Base-by-base conservation (phyloP, 2,329 filamentous ascomycete species). In the Scedosporium apiospermum region DNA sequence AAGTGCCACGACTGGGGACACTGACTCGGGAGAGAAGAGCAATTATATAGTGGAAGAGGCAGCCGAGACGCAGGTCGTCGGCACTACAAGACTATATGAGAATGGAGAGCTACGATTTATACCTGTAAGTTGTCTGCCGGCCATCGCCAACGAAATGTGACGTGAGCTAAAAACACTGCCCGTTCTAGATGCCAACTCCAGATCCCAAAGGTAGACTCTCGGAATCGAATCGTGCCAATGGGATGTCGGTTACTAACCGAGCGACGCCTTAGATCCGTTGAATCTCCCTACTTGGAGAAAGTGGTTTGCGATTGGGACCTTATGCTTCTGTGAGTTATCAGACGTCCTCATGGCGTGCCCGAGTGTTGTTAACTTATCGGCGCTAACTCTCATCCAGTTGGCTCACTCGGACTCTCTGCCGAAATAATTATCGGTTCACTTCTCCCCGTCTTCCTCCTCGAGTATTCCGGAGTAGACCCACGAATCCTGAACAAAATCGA, bases 371-470 rank as follows among this genome's bases (percentile, higher is more conserved):
- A 30, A 14, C 18, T 7, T 55, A 6, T 26, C 18, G 14, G 18
- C n/a, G 12, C 51, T 55, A 12, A 55, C 51, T 26, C 23, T 5
- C 12, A 14, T 27, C 23, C 10, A 61, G 59, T 61, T 21, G 59
- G 59, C 42, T 61, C 59, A 27, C 59, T 61, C 1, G 42, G 42
- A 58, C 65, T 63, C 44, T 57, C 26, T 57, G 55, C 41, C 53
- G 66, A 65, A 26, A 60, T 68, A 41, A 69, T 72, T 57, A 68
- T 74, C 58, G 71, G 68, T 41, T 66, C 67, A 3, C 65, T 74
- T 42, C 65, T 73, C 10, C 73, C 73, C 46, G 68, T 75, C 27
- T 75, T 73, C 62, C 65, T 71, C 7, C 68, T 74, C 60, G 70
- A 74, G 64, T 75, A 75, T 60, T 69, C 71, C 12, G 72, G 72